These are phyloP conservation scores for Tarenaya hassleriana DNA, from an alignment of 345 rosid species.

Conservation along the genomic window DNA sequence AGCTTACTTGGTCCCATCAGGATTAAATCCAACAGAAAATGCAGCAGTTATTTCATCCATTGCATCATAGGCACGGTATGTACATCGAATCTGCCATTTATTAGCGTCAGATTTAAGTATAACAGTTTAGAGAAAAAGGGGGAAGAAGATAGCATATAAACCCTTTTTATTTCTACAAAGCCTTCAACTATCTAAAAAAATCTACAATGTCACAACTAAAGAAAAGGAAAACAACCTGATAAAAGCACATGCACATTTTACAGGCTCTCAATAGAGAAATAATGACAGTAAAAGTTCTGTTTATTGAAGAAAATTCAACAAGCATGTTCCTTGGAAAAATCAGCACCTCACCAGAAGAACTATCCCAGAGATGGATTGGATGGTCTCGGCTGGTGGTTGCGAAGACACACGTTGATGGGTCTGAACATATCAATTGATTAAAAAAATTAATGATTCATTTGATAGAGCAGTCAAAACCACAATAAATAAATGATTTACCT, in stretches of 20 bases:
- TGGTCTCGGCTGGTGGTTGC: conserved; percentile 88
- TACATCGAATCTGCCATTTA: conserved; percentile 75
- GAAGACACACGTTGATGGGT: conserved; percentile 77
- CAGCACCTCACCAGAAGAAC: conserved; percentile 80
- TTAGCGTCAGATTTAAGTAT: conserved; percentile 18
- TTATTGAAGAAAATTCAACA: not conserved
- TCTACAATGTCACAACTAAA: conserved; percentile 7
- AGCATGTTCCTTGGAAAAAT: conserved; percentile 6
- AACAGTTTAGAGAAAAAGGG: conserved; percentile 10
- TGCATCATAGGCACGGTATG: conserved; percentile 94
- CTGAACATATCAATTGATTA: conserved; percentile 36
- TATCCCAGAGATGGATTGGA: conserved; percentile 99
- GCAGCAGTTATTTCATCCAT: conserved; percentile 96
- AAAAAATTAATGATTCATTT: conserved; percentile 12
- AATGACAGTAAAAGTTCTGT: not conserved
- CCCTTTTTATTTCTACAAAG: no score
- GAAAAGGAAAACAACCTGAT: no score
- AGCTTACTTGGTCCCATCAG: conserved; percentile 79
- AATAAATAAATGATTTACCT: not conserved
- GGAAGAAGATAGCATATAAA: not conserved
- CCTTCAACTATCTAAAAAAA: no score
- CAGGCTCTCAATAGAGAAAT: not conserved
- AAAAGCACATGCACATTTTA: no score
- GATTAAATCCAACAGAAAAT: conserved; percentile 77
- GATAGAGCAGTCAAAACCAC: not conserved